These are phyloP conservation scores for Russula vinacea DNA, from an alignment of 768 basidiomycete genomes.

Conservation along the genomic window DNA sequence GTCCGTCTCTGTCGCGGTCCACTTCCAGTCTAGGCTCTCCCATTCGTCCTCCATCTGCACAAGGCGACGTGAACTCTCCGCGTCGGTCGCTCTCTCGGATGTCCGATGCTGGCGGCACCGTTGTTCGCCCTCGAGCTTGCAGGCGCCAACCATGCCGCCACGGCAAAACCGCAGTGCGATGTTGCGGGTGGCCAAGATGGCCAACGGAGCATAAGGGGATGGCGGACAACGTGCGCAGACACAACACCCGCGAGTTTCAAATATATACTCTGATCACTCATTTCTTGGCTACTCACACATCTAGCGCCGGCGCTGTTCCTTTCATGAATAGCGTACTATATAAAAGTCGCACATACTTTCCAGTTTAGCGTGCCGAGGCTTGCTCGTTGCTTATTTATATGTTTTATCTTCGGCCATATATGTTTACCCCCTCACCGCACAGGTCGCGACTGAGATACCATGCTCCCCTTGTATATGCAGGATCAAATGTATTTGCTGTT, in stretches of 20 bases:
- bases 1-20: conserved; percentile 22
- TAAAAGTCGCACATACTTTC: not conserved
- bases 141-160: conserved; percentile 61
- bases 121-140: conserved; percentile 53
- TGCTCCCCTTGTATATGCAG: conserved; percentile 20
- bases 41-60: conserved; percentile 19
- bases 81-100: conserved; percentile 49
- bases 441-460: conserved; percentile 18
- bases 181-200: conserved; percentile 67
- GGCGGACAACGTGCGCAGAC: not conserved
- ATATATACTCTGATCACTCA: not conserved
- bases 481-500: conserved; percentile 20
- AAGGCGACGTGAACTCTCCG: conserved; percentile 11
- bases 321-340: not conserved
- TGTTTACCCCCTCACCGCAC: not conserved
- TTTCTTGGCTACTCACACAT: conserved; percentile 4
- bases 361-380: conserved; percentile 1
- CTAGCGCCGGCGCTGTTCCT: conserved; percentile 20
- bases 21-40: conserved; percentile 5
- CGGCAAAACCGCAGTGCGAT: conserved; percentile 72
- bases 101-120: conserved; percentile 34
- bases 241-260: not conserved
- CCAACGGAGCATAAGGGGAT: conserved; percentile 32
- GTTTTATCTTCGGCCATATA: not conserved
- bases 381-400: conserved; percentile 10